A percentile compares a stretch with the other conserved stretches of the same genome.
Conservation (phyloP, 306 rosid species). For the Malus sieversii region DNA sequence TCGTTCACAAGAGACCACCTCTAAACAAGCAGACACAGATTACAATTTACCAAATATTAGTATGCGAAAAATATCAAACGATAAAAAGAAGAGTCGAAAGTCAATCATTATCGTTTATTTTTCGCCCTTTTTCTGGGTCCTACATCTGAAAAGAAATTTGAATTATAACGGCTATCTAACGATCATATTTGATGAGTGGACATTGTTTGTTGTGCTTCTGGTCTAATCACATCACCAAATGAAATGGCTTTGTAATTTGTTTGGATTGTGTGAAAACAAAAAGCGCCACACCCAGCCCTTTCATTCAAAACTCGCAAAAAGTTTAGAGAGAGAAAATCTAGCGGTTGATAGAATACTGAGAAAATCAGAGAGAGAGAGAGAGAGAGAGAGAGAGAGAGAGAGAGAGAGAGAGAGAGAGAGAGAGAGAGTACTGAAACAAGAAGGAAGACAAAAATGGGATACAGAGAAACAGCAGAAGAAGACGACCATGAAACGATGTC, state of each 20-base stretch:
- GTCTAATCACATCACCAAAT: too few species aligned
- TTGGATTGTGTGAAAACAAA: background rate
- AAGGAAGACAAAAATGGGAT: constrained; percentile 10
- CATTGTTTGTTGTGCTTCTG: background rate
- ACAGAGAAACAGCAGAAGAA: background rate
- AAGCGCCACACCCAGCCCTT: background rate
- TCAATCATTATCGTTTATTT: too few species aligned
- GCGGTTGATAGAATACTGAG: background rate
- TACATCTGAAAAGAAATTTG: background rate
- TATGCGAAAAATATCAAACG: too few species aligned
- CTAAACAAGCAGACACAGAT: fast-evolving
- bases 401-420: background rate
- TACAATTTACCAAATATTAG: too few species aligned
- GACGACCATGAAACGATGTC: constrained; percentile 37
- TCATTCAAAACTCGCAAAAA: background rate
- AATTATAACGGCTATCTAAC: background rate
- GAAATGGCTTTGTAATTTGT: too few species aligned
- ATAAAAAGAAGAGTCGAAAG: too few species aligned
- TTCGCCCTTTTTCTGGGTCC: background rate
- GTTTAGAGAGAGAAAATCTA: background rate
- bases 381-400: background rate
- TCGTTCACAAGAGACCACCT: background rate
- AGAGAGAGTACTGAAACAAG: background rate
- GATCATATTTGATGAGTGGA: background rate
- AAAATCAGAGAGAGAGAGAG: background rate